Evolutionary conservation across 768 basidiomycete species (phyloP).

Genomic region (Rhodosporidiobolus sp.): DNA sequence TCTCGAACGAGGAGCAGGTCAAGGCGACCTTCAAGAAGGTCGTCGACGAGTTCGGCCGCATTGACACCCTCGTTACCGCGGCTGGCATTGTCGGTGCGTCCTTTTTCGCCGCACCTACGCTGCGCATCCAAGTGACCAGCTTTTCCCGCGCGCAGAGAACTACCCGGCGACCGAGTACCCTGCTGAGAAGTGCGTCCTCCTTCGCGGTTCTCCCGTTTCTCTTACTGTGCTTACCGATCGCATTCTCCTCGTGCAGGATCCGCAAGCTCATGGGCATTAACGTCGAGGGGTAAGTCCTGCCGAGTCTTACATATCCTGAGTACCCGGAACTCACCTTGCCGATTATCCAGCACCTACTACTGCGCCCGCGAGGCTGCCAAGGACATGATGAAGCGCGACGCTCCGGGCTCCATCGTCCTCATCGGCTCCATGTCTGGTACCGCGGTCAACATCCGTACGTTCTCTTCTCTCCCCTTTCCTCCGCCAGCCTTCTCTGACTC

Average conservation of each 20-base stretch:
- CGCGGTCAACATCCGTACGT: constrained; percentile 51
- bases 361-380: constrained; percentile 94
- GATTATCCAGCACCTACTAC: constrained; percentile 61
- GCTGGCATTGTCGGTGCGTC: constrained; percentile 56
- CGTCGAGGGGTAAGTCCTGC: constrained; percentile 66
- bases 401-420: constrained; percentile 60
- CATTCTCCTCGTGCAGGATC: constrained; percentile 44
- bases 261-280: constrained; percentile 85
- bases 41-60: constrained; percentile 62
- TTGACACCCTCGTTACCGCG: constrained; percentile 83
- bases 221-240: no score
- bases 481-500: constrained; percentile 48
- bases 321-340: not conserved
- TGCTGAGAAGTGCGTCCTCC: constrained; percentile 58
- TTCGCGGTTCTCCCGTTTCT: no score
- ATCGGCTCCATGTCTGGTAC: constrained; percentile 88
- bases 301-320: no score
- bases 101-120: no score
- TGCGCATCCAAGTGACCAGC: constrained; percentile 42
- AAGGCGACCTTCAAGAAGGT: constrained; percentile 67
- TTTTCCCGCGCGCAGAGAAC: constrained; percentile 34
- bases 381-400: constrained; percentile 71
- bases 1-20: constrained; percentile 75
- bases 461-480: constrained; percentile 62
- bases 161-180: constrained; percentile 59